Base-by-base conservation (phyloP, 106 monocot genomes). In the Allium cepa region DNA sequence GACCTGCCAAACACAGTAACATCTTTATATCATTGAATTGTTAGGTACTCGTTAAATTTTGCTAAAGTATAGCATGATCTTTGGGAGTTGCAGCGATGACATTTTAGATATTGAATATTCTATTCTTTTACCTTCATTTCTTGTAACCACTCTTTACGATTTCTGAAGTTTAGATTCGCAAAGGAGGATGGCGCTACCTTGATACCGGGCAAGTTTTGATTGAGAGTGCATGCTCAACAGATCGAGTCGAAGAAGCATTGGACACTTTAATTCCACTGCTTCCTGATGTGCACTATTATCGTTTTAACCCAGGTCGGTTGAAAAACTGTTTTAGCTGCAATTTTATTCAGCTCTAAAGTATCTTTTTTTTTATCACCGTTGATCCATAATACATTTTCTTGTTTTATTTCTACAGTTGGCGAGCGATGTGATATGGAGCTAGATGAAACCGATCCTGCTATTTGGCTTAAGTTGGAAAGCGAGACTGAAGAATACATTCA, bases 201-300 rank as follows among this genome's bases (percentile, higher is more conserved):
- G 97, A 99, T 74, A 99, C 97, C 9, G 97, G 97, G 63, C 97
- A 99, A 75, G 97, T 93, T 63, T 73, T 99, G 76, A 92, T 93
- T 64, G 97, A 99, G 79, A 99, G 97, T 79, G 84, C 97, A 70
- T 99, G 97, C 72, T 92, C 97, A 13, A 87, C 90, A 11, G 97
- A 99, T 18, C 71, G 92, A 75, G 97, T 93, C 46, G 97, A 92
- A 71, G 97, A 99, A 77, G 72, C 87, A 61, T 48, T 99, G 60
- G 90, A 99, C 17, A 87, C 92, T 48, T 64, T 99, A 63, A 77
- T 93, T 52, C 92, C 92, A 10, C 65, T 93, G 82, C 82, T 99
- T 75, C 97, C 97, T 46, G 87, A 93, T 49, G 83, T 99, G 53
- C 86, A 93, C 28, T 99, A 99, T 74, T 93, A 87, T 69, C 92